Percentiles rank a stretch among this genome's conserved stretches.
Evolutionary conservation across 208 protist species (phyloP).

Genomic region (Phytomonas serpens): DNA sequence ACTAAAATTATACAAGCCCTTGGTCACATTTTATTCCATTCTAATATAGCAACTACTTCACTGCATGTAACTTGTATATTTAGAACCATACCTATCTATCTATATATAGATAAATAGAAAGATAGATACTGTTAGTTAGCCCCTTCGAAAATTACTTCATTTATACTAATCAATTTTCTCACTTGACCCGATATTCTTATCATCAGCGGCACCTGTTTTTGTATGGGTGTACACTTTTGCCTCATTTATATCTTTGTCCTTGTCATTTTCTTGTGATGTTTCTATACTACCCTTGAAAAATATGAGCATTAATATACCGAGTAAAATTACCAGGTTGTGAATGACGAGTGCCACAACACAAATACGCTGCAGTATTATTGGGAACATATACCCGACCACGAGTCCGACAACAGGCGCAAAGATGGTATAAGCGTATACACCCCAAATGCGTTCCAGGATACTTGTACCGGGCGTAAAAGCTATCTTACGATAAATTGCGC

Average conservation of each 20-base stretch:
- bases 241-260: background rate
- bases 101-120: background rate
- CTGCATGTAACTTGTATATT: background rate
- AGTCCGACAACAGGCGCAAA: conserved; percentile 18
- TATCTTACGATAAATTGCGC: conserved; percentile 10
- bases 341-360: conserved; percentile 9
- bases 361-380: conserved; percentile 23
- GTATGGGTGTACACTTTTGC: background rate
- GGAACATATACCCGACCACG: conserved; percentile 22
- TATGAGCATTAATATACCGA: background rate
- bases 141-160: background rate
- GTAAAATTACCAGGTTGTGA: background rate
- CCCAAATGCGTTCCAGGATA: conserved; percentile 4
- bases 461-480: background rate
- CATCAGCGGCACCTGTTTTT: background rate
- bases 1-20: background rate
- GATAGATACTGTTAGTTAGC: background rate
- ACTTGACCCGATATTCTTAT: background rate
- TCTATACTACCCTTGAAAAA: background rate
- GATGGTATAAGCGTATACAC: conserved; percentile 11
- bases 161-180: background rate
- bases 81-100: background rate
- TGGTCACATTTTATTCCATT: background rate
- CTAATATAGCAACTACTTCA: background rate
- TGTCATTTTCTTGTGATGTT: background rate